Evolutionary conservation across 768 basidiomycete species (phyloP), one percentile per base, ranked within the genome.

Genomic region (Botryobasidium botryosum): DNA sequence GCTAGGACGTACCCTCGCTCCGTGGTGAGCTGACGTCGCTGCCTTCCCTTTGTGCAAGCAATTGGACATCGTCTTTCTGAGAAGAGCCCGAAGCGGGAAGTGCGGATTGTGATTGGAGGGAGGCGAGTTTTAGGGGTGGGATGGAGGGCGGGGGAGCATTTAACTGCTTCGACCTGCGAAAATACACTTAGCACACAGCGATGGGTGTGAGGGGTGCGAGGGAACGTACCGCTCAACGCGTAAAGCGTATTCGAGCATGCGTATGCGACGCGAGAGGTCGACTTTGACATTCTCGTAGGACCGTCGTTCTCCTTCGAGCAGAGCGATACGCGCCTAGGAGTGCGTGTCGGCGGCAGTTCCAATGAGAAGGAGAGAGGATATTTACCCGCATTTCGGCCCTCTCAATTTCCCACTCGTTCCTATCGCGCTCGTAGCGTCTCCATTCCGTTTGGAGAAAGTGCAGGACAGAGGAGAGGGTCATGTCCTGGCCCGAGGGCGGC

Each of bases 351-450:
- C 7, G 24, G n/a, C 45, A 33, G 8, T 33, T 33, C 8, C 17
- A 47, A 47, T 23, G 26, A 26, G 12, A 26, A 17, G 43, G 33
- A 43, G 35, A 42, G 35, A 50, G 50, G 45, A 50, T 35, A 75
- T 84, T 56, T 52, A 90, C 88, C 71, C 92, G 72, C 91, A 97
- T 96, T 64, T 97, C 94, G 26, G 94, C 94, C 54, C 94, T 71
- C 64, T 97, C 94, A 56, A 99, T 99, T 69, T 99, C 94, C 92
- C 92, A 99, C 65, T 99, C 94, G 60, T 99, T 99, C 56, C 92
- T 73, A 66, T 99, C 94, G 60, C 91, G 79, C 63, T 97, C 94
- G 58, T 94, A 97, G 49, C 86, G 72, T 50, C 94, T 72, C 87
- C 91, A 96, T 68, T 99, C 94, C 18, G 86, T 87, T 66, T 99